Base-by-base conservation (phyloP, 1,284 basidiomycete genomes). In the Tetrapyrgos nigripes region DNA sequence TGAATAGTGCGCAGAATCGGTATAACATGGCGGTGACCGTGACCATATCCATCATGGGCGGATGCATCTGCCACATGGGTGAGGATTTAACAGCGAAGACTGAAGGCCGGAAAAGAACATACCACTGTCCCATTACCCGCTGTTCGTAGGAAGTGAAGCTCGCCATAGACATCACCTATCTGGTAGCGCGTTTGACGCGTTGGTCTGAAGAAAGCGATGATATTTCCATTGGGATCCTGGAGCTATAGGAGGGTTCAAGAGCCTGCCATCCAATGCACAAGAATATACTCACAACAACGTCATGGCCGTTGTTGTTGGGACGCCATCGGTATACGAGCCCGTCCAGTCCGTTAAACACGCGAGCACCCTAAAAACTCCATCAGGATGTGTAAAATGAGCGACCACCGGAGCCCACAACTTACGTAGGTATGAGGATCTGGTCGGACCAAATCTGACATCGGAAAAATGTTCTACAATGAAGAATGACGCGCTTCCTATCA, bases 1-100 rank as follows among this genome's bases (percentile, higher is more conserved):
- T 87, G 78, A 84, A 91, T 50, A 84, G 78, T 55, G 81, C 78
- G 67, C 87, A 89, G 72, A 91, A 91, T 55, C 92, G 85, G 76
- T 91, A 93, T 43, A 93, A 79, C 89, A 93, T 92, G 54, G 86
- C 85, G 35, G 91, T 91, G 62, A 93, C 85, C 35, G 87, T 88
- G 61, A 93, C 90, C 50, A 85, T 86, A 79, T 93, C 91, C 91
- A 93, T 93, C 74, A 93, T 86, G 61, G 92, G 91, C 56, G 91
- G 91, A 69, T 92, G 91, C 79, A 86, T 90, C 91, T 92, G 70
- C 54, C 45, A 56, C 50, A 62, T 63, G 46, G 40, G 26, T 37
- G 50, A 56, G 24, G 26, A 37, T 19, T 17, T 14, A 46, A n/a
- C n/a, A n/a, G n/a, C 9, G 17, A 40, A 14, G 49, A 51, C 48